Evolutionary conservation across 805 yeast genomes (phyloP), one percentile per base, ranked within the genome.

Genomic region (Lipomyces orientalis): DNA sequence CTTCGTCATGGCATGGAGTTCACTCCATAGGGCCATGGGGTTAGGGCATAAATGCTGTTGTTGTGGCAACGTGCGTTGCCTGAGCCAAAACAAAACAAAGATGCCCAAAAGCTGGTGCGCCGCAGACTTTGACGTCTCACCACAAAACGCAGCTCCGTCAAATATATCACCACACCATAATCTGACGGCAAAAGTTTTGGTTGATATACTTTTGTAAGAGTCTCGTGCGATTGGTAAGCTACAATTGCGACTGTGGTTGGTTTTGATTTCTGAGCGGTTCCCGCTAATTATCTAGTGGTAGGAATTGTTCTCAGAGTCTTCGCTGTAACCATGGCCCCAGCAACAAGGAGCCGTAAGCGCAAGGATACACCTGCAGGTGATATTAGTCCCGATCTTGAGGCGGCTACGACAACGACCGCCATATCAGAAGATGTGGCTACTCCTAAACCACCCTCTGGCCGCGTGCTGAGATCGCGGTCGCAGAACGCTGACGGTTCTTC

Each of bases 301-400:
- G 43, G 14, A 37, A 4, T 37, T 16, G 14, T 51, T n/a, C 25
- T 51, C 16, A n/a, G 14, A 12, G 25, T 16, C 31, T 5, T 25
- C 56, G n/a, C 31, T 25, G 56, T 22, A 35, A 9, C 16, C 6
- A 59, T 59, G 62, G 62, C 62, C 19, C 62, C 62, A 19, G 16
- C 62, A 22, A 59, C 62, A 5, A 39, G 62, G 34, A 59, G 62
- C 29, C 33, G 62, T 3, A 25, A 22, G 54, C 62, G 62, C 43
- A 59, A 31, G 37, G 56, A 43, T 0, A 9, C 19, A 29, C 10
- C 8, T 22, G 19, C 62, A 31, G 2, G 16, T 16, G 52, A 25
- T 58, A 19, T 33, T 37, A 35, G 14, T n/a, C 22, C 60, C 14
- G n/a, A 58, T 12, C 22, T n/a, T 19, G 12, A 10, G 12, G 19